phyloP scores from a whole-genome alignment of 352 stramenopile genomes.

The Sclerospora graminicola region DNA sequence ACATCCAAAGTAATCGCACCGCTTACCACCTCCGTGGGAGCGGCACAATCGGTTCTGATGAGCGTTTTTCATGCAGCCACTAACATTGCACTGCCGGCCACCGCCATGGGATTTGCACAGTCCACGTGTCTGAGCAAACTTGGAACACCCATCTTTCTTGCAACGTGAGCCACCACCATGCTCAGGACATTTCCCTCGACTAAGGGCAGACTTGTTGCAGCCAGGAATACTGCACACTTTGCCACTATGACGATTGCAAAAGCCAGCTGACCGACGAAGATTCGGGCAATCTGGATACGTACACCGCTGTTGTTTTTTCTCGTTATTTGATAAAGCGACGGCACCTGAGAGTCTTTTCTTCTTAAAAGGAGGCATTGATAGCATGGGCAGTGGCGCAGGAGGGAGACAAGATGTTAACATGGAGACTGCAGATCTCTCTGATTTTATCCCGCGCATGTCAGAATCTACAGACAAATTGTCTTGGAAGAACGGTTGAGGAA shows the following conservation, averaged over 20 bases:
- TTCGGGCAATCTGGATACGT: conserved; percentile 71
- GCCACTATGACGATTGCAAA: conserved; percentile 75
- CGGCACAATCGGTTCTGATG: conserved; percentile 79
- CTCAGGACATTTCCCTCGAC: conserved; percentile 72
- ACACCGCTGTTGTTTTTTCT: conserved; percentile 64
- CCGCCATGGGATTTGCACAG: conserved; percentile 82
- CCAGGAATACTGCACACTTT: conserved; percentile 60
- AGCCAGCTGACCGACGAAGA: conserved; percentile 59
- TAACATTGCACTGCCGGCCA: conserved; percentile 63
- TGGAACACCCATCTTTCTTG: conserved; percentile 72
- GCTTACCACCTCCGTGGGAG: conserved; percentile 73
- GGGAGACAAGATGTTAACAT: conserved; percentile 49
- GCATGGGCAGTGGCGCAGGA: conserved; percentile 48
- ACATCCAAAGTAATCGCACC: conserved; percentile 68
- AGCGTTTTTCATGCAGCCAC: conserved; percentile 72
- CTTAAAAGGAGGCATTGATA: conserved; percentile 67
- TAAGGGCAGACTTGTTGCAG: conserved; percentile 71
- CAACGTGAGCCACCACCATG: conserved; percentile 80
- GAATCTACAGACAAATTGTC: conserved; percentile 25
- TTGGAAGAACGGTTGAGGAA: conserved; percentile 59
- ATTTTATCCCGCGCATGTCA: conserved; percentile 17
- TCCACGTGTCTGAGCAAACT: conserved; percentile 75
- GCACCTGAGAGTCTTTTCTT: conserved; percentile 38
- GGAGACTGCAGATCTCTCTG: conserved; percentile 19
- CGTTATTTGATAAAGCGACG: conserved; percentile 8